Conservation (phyloP, 768 basidiomycete genomes). For the Panaeolus papilionaceus region DNA sequence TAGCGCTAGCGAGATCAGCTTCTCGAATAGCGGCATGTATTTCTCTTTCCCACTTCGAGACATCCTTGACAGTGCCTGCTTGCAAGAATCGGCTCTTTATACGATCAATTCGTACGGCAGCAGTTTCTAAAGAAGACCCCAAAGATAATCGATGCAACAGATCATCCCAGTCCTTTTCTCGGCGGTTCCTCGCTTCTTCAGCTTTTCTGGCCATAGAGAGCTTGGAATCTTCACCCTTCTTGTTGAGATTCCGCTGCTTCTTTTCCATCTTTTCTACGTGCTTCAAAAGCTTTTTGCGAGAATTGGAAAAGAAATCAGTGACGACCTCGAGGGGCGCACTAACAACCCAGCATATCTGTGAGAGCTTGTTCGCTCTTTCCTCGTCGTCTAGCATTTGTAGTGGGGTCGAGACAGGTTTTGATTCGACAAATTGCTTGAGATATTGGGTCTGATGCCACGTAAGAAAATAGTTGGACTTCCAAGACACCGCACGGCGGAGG, state of each 20-base stretch:
- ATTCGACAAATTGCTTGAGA: conserved; percentile 57
- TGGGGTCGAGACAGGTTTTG: conserved; percentile 49
- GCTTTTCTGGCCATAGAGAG: conserved; percentile 66
- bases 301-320: conserved; percentile 47
- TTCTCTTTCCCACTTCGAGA: conserved; percentile 67
- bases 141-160: conserved; percentile 64
- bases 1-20: conserved; percentile 54
- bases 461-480: conserved; percentile 66
- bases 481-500: conserved; percentile 65
- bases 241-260: conserved; percentile 39
- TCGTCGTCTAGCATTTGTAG: conserved; percentile 51
- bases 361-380: conserved; percentile 40
- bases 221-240: conserved; percentile 49
- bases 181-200: conserved; percentile 60
- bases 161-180: conserved; percentile 70
- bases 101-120: conserved; percentile 56
- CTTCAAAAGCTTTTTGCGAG: conserved; percentile 43
- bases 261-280: conserved; percentile 52
- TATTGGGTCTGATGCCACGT: conserved; percentile 75
- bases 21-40: conserved; percentile 62
- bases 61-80: conserved; percentile 55
- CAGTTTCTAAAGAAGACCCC: conserved; percentile 51
- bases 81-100: conserved; percentile 65
- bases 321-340: conserved; percentile 62
- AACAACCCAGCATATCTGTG: conserved; percentile 56